phyloP scores from a whole-genome alignment of 306 rosid genomes.

The Sesbania bispinosa region DNA sequence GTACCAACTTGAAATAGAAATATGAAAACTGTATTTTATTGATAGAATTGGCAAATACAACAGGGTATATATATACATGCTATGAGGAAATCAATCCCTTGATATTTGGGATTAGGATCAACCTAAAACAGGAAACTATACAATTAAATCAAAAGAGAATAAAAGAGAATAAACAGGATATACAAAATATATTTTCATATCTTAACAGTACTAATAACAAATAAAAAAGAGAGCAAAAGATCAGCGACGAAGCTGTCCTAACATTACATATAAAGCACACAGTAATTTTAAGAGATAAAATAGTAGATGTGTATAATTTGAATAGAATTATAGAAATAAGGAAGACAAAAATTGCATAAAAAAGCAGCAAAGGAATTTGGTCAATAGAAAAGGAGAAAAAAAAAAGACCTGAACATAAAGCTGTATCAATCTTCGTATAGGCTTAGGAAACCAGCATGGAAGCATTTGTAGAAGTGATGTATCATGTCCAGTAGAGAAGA shows the following conservation, averaged over 20 bases:
- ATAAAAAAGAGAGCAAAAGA: not conserved
- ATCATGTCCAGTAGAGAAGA: slow-evolving; percentile 84
- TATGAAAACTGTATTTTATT: no score
- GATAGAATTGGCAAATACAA: no score
- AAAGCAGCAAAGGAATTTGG: slow-evolving; percentile 21
- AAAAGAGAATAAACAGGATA: no score
- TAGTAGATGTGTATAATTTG: not conserved
- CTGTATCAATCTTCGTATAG: slow-evolving; percentile 76
- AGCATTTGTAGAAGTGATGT: slow-evolving; percentile 93
- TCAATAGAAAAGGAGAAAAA: slow-evolving; percentile 20
- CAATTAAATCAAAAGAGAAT: no score
- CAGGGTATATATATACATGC: no score
- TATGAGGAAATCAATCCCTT: no score
- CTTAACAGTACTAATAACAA: no score
- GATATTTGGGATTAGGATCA: no score
- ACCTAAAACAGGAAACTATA: no score
- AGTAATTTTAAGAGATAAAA: slow-evolving; percentile 4
- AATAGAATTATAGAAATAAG: slow-evolving; percentile 12
- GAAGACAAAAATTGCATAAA: not conserved
- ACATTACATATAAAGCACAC: slow-evolving; percentile 9
- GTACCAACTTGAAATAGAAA: no score
- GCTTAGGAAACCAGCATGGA: slow-evolving; percentile 95
- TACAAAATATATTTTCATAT: no score
- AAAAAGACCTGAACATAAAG: slow-evolving; percentile 83
- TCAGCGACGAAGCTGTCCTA: not conserved